Conservation (phyloP, 768 basidiomycete species). For the Pisolithus sp. region DNA sequence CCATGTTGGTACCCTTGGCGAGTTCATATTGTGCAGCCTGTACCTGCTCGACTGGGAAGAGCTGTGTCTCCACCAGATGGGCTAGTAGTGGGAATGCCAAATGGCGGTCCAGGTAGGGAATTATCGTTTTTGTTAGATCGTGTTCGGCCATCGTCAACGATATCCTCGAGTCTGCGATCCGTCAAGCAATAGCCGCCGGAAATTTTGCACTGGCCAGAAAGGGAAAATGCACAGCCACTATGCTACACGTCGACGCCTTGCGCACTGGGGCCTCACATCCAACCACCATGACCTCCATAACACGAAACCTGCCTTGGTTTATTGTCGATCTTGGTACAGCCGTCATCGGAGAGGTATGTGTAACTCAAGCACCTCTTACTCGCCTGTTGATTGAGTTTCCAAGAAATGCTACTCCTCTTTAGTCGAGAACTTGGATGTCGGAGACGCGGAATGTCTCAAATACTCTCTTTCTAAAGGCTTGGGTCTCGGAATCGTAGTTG, state of each 20-base stretch:
- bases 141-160: conserved; percentile 65
- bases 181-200: conserved; percentile 1
- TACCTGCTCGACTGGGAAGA: conserved; percentile 77
- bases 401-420: conserved; percentile 90
- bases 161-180: not conserved
- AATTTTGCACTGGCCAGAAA: conserved; percentile 9
- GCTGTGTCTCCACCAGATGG: conserved; percentile 69
- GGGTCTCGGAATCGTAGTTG: conserved; percentile 87
- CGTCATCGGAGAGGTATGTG: conserved; percentile 70
- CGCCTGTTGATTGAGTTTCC: not conserved
- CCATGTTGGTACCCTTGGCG: conserved; percentile 96
- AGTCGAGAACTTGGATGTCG: conserved; percentile 76
- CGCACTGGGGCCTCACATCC: not conserved
- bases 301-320: conserved; percentile 80
- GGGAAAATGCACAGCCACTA: conserved; percentile 20
- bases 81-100: conserved; percentile 88
- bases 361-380: too few species aligned
- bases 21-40: conserved; percentile 94
- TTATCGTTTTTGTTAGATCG: conserved; percentile 87
- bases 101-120: conserved; percentile 92
- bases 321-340: conserved; percentile 75
- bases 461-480: conserved; percentile 89
- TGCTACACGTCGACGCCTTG: conserved; percentile 4
- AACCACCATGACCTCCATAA: conserved; percentile 64
- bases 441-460: conserved; percentile 79